These are phyloP conservation scores for Aureobasidium subglaciale DNA, from an alignment of 2,329 filamentous ascomycete species.

Conservation along the genomic window DNA sequence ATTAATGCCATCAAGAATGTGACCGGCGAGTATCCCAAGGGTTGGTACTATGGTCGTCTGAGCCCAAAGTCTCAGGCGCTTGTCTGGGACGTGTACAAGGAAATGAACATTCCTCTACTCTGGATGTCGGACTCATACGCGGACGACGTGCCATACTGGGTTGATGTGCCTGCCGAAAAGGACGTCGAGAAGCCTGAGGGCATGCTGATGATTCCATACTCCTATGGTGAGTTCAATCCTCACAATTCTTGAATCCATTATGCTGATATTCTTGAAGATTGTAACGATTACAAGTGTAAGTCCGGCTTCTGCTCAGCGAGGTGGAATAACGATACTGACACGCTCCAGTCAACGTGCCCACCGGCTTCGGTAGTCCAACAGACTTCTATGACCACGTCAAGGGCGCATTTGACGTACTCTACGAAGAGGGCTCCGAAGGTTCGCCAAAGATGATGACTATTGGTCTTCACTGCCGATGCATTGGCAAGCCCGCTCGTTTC, in stretches of 20 bases:
- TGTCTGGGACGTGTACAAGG: conserved; percentile 44
- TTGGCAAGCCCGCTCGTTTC: conserved; percentile 47
- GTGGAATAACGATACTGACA: too few species aligned
- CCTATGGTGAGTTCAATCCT: conserved; percentile 33
- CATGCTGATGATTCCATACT: conserved; percentile 49
- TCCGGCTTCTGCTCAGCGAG: too few species aligned
- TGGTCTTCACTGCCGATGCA: conserved; percentile 47
- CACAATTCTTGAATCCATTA: too few species aligned
- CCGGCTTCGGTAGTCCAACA: conserved; percentile 40
- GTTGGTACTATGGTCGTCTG: conserved; percentile 45
- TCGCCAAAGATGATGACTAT: conserved; percentile 53
- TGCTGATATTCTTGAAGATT: too few species aligned
- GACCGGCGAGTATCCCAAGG: conserved; percentile 41
- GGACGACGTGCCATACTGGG: conserved; percentile 51
- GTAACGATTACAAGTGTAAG: conserved; percentile 50
- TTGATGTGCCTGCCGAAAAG: conserved; percentile 45
- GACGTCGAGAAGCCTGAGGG: conserved; percentile 36
- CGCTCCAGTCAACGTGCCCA: conserved; percentile 35
- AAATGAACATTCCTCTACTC: conserved; percentile 45
- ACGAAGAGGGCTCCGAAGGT: conserved; percentile 44
- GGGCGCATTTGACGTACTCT: conserved; percentile 48
- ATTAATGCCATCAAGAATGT: conserved; percentile 35
- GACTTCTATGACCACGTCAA: conserved; percentile 44
- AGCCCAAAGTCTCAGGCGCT: conserved; percentile 41
- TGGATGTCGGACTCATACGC: conserved; percentile 48